Base-by-base conservation (phyloP, 352 stramenopile genomes). In the Pythium angustatum region DNA sequence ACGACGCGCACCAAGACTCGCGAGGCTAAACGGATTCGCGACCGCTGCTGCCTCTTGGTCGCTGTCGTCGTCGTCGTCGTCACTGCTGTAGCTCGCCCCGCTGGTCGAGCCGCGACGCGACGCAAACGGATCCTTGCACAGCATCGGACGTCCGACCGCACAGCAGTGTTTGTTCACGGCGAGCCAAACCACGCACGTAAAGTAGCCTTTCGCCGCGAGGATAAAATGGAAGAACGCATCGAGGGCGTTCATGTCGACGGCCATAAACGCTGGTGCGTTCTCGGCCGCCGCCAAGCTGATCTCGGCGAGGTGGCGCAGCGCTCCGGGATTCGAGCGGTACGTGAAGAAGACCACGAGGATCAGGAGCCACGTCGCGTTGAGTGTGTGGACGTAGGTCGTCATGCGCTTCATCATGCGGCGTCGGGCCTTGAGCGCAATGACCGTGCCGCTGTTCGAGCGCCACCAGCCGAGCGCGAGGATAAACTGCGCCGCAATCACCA, bases 401-500 rank as follows among this genome's bases (percentile, higher is more conserved):
- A 90, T 90, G 56, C 81, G 83, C 62, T 85, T 88, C 80, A 91
- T 88, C 55, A 90, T 82, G 12, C 79, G 80, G 11, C 81, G 76
- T 5, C 83, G 70, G 17, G 81, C 83, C 55, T 87, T 87, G 11
- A 90, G 71, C 12, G 81, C 83, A 48, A 90, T 87, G 28, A 90
- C 79, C 9, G 81, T 90, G 31, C 83, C 83, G 62, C 80, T 88
- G 53, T 87, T 91, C n/a, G 83, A 88, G 44, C 83, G 71, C 80
- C 81, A 91, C 80, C 80, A 91, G 21, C 80, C 79, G 21, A 91
- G 58, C 2, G 85, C 71, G n/a, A 91, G 76, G 30, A 82, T 81
- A 17, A 78, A 45, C 40, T 89, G 80, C 2, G 79, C 80, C 2
- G 79, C 70, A 22, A 91, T 72, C 1, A 91, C 79, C 10, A 91